A percentile compares a stretch with the other conserved stretches of the same genome.
Evolutionary conservation across 345 rosid species (phyloP).

Genomic region (Cochlearia excelsa): DNA sequence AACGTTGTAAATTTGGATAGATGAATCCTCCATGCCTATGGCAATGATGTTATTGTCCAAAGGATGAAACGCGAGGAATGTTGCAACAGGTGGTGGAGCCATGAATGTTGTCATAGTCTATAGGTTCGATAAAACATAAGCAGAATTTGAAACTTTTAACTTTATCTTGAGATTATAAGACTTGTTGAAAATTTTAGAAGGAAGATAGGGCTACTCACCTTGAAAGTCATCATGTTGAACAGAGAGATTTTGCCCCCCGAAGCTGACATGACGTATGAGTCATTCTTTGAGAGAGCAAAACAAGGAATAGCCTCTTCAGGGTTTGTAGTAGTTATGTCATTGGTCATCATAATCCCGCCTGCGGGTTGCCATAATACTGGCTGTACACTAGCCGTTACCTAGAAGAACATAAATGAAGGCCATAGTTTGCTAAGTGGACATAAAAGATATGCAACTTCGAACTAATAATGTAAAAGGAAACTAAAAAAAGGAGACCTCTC

Average conservation of each 20-base stretch:
- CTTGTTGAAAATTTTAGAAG: neutral
- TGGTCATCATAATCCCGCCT: slow-evolving; percentile 67
- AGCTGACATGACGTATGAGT: slow-evolving; percentile 69
- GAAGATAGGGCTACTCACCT: slow-evolving; percentile 45
- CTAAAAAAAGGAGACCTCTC: slow-evolving; percentile 43
- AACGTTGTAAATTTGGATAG: slow-evolving; percentile 66
- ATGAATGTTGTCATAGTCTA: slow-evolving; percentile 79
- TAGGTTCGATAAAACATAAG: slow-evolving; percentile 17
- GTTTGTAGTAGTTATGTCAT: slow-evolving; percentile 54
- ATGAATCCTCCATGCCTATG: slow-evolving; percentile 80
- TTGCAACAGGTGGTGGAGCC: slow-evolving; percentile 81
- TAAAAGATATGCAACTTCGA: slow-evolving; percentile 6
- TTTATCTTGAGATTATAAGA: neutral
- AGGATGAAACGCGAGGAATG: slow-evolving; percentile 81
- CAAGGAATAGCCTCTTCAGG: slow-evolving; percentile 81
- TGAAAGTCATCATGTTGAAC: slow-evolving; percentile 55
- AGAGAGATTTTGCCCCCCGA: slow-evolving; percentile 36
- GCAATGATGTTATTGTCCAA: slow-evolving; percentile 70
- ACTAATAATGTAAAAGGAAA: neutral
- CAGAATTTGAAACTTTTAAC: neutral
- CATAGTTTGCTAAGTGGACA: neutral
- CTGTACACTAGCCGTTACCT: slow-evolving; percentile 61
- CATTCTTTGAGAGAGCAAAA: slow-evolving; percentile 74
- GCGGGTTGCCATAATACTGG: slow-evolving; percentile 80
- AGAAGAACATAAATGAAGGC: slow-evolving; percentile 4